Evolutionary conservation across 2,329 filamentous ascomycete species (phyloP).

Genomic region (Exophiala phaeomuriformis): DNA sequence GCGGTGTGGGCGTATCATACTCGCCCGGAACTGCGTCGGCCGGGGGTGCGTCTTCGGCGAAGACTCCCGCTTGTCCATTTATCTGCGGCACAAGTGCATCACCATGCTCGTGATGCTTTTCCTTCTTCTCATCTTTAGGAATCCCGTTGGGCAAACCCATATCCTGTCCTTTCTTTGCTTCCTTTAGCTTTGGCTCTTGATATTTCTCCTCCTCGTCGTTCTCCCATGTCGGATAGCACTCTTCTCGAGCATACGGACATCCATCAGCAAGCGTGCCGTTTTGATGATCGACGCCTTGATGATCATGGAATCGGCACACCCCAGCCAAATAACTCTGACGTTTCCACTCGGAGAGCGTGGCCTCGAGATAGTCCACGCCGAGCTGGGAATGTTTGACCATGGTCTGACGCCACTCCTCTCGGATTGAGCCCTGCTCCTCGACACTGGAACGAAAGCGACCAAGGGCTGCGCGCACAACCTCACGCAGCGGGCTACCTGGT

Average conservation of each 20-base stretch:
- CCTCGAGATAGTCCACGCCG: constrained; percentile 16
- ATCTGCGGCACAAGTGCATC: too few relatives aligned
- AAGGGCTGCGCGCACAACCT: constrained; percentile 19
- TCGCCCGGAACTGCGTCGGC: too few relatives aligned
- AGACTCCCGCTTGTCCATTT: too few relatives aligned
- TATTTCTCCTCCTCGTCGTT: neutral
- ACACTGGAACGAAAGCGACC: constrained; percentile 8
- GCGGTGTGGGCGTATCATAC: too few relatives aligned
- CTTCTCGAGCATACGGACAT: constrained; percentile 17
- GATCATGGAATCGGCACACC: constrained; percentile 20
- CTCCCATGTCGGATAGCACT: constrained; percentile 18
- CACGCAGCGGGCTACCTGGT: constrained; percentile 12
- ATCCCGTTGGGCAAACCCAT: neutral
- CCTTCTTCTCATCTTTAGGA: too few relatives aligned
- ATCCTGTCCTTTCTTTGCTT: neutral
- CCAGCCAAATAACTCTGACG: constrained; percentile 15
- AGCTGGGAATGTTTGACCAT: constrained; percentile 16
- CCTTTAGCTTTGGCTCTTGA: neutral
- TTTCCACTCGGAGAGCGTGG: constrained; percentile 15
- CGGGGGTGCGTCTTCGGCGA: too few relatives aligned
- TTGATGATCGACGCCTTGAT: constrained; percentile 9
- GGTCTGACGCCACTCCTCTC: constrained; percentile 17
- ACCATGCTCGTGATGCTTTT: too few relatives aligned
- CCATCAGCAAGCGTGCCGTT: constrained; percentile 12
- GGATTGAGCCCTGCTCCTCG: neutral